Percentiles rank a stretch among this genome's conserved stretches.
These are phyloP conservation scores for Cyclostephanos invisitatus DNA, from an alignment of 108 stramenopile species.

Conservation along the genomic window DNA sequence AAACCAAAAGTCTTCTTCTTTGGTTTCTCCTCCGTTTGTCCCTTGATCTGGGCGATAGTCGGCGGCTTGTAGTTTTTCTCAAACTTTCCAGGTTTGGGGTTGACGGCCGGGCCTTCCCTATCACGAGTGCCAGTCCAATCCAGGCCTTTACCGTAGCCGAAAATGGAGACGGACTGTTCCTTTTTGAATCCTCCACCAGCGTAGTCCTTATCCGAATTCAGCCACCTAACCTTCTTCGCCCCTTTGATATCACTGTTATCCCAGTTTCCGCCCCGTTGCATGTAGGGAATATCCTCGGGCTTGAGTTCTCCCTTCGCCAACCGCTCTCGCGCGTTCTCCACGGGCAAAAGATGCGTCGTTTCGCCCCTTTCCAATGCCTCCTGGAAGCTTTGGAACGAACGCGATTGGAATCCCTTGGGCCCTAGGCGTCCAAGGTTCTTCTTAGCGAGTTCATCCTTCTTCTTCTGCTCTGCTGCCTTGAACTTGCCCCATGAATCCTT, in stretches of 20 bases:
- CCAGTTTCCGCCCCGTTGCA: slow-evolving; percentile 78
- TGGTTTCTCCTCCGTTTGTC: slow-evolving; percentile 27
- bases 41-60: slow-evolving; percentile 59
- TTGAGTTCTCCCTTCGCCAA: slow-evolving; percentile 69
- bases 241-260: slow-evolving; percentile 54
- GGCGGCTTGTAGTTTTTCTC: slow-evolving; percentile 83
- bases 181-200: slow-evolving; percentile 81
- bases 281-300: slow-evolving; percentile 77
- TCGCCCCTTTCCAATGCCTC: slow-evolving; percentile 82
- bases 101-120: slow-evolving; percentile 25
- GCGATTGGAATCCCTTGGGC: slow-evolving; percentile 75
- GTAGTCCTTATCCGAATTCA: slow-evolving; percentile 55
- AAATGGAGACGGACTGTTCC: slow-evolving; percentile 72
- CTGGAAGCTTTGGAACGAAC: slow-evolving; percentile 80
- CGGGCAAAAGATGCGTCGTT: slow-evolving; percentile 71
- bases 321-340: slow-evolving; percentile 64
- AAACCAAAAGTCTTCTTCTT: slow-evolving; percentile 77
- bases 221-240: slow-evolving; percentile 48
- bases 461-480: slow-evolving; percentile 61
- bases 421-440: slow-evolving; percentile 59
- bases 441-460: slow-evolving; percentile 42
- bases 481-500: slow-evolving; percentile 70
- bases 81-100: slow-evolving; percentile 46
- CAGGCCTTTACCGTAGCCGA: slow-evolving; percentile 74
- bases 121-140: slow-evolving; percentile 78